A percentile compares a stretch with the other conserved stretches of the same genome.
phyloP scores from a whole-genome alignment of 768 basidiomycete genomes.

The Pleurotus eryngii region DNA sequence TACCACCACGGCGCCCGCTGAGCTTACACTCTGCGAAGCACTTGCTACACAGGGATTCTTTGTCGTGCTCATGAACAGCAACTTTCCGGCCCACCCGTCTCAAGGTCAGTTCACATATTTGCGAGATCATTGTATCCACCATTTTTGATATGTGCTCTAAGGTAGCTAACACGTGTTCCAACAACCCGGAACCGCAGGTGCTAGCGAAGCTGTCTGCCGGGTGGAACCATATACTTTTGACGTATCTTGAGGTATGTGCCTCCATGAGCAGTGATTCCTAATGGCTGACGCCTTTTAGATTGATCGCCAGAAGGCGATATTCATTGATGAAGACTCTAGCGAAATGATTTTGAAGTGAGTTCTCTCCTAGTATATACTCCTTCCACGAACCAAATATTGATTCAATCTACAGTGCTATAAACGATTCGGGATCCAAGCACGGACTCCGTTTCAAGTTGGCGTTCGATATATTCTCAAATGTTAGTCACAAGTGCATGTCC shows the following conservation, averaged over 20 bases:
- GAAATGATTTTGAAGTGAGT: background rate
- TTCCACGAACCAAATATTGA: no score
- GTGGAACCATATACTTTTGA: background rate
- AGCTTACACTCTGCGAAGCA: background rate
- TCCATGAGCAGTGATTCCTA: background rate
- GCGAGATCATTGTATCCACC: background rate
- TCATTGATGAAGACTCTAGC: background rate
- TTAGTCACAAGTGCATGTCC: background rate
- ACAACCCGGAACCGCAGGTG: background rate
- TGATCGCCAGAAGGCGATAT: background rate
- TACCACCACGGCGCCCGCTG: background rate
- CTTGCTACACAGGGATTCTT: slow-evolving; percentile 2
- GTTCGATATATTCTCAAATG: background rate
- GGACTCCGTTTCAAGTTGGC: background rate
- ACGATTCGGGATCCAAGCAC: background rate
- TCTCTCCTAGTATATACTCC: background rate
- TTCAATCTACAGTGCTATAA: background rate
- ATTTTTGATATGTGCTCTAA: background rate
- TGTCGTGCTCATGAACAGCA: background rate
- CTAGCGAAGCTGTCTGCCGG: background rate
- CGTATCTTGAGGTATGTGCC: background rate
- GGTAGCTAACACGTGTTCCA: background rate
- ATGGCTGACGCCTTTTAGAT: background rate
- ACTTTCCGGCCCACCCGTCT: background rate
- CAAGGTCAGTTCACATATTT: background rate